Percentiles rank a stretch among this genome's conserved stretches.
Conservation (phyloP, 805 yeast species). For the Vanderwaltozyma polyspora region DNA sequence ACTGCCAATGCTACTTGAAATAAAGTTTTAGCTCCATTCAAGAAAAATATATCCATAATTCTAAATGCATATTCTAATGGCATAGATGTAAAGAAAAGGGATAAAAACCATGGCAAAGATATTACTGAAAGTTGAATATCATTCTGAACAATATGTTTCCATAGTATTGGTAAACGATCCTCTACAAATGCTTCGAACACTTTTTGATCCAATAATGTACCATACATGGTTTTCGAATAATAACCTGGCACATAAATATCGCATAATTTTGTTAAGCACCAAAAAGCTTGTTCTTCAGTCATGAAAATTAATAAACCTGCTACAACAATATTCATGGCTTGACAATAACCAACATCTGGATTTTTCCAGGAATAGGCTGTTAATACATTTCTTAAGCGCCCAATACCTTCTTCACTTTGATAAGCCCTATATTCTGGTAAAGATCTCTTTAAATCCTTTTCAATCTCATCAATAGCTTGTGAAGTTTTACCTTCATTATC, state of each 20-base stretch:
- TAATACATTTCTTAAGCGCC: constrained; percentile 71
- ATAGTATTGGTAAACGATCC: constrained; percentile 77
- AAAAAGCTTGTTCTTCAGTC: constrained; percentile 96
- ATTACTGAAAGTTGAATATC: constrained; percentile 91
- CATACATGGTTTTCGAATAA: constrained; percentile 95
- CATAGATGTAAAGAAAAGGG: constrained; percentile 83
- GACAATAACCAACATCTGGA: constrained; percentile 96
- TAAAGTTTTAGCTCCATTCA: constrained; percentile 78
- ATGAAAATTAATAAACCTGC: constrained; percentile 72
- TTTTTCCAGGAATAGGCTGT: constrained; percentile 95
- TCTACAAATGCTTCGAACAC: constrained; percentile 87
- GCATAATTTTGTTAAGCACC: constrained; percentile 76
- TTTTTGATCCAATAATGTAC: constrained; percentile 84
- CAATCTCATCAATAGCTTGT: constrained; percentile 89
- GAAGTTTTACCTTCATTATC: constrained; percentile 57
- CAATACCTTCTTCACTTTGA: constrained; percentile 77
- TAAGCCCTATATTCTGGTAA: constrained; percentile 94
- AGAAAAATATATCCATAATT: constrained; percentile 78
- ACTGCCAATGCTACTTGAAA: constrained; percentile 92
- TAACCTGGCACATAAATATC: constrained; percentile 88
- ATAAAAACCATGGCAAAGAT: constrained; percentile 91
- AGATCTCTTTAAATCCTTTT: constrained; percentile 88
- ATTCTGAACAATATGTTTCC: constrained; percentile 65
- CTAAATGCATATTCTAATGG: constrained; percentile 89
- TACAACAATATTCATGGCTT: constrained; percentile 92